Evolutionary conservation across 306 rosid species (phyloP).

Genomic region (Purshia tridentata): DNA sequence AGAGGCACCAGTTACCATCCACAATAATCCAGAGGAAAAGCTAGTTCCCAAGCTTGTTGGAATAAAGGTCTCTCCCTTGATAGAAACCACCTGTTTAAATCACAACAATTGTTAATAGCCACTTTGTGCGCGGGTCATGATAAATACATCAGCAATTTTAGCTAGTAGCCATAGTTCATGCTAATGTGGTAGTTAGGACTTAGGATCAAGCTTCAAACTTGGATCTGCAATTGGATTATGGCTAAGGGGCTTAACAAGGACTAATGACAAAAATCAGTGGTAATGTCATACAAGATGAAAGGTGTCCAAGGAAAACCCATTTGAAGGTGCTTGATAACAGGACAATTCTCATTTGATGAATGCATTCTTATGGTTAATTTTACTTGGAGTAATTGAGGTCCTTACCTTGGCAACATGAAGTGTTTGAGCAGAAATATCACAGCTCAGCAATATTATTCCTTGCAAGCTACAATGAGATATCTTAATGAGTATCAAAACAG

Average conservation of each 20-base stretch:
- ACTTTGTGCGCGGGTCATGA: neutral
- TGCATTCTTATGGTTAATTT: neutral
- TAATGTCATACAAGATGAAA: slow-evolving; percentile 11
- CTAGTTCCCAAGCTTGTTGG: slow-evolving; percentile 68
- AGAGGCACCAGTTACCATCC: slow-evolving; percentile 90
- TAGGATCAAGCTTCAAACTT: slow-evolving; percentile 19
- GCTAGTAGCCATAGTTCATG: neutral
- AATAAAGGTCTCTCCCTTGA: slow-evolving; percentile 64
- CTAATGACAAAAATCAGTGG: slow-evolving; percentile 13
- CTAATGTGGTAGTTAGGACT: neutral
- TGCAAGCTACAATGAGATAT: slow-evolving; percentile 56
- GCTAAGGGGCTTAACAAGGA: neutral
- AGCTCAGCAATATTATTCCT: slow-evolving; percentile 67
- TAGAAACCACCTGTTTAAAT: slow-evolving; percentile 58
- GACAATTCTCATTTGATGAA: neutral
- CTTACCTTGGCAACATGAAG: slow-evolving; percentile 69
- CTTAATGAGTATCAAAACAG: slow-evolving; percentile 23
- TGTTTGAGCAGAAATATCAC: slow-evolving; percentile 51
- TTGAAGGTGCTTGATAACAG: neutral
- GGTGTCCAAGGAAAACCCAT: neutral
- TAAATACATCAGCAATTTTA: neutral
- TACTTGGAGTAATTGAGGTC: slow-evolving; percentile 13
- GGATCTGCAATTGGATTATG: slow-evolving; percentile 4
- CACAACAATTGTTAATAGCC: neutral
- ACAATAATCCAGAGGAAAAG: slow-evolving; percentile 48